Conservation (phyloP, 1,284 basidiomycete species). For the Schizophyllum commune region DNA sequence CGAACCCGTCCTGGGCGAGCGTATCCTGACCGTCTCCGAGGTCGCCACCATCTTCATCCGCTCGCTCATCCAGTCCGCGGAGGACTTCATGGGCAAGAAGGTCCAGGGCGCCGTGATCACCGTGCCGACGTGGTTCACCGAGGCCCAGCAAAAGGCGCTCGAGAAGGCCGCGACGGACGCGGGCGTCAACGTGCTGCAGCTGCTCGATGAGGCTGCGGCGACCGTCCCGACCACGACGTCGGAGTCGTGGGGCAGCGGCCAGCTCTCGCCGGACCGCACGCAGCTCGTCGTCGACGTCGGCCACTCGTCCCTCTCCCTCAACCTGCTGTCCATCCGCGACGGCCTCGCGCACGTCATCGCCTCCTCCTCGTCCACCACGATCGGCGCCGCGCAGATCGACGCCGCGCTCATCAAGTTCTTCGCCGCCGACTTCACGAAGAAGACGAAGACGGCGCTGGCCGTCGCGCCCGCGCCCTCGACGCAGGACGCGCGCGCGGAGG, state of each 20-base stretch:
- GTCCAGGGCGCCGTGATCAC: conserved; percentile 82
- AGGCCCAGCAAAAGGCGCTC: conserved; percentile 65
- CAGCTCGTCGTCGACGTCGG: conserved; percentile 71
- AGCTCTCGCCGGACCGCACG: conserved; percentile 43
- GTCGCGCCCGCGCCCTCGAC: conserved; percentile 49
- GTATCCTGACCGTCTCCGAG: conserved; percentile 80
- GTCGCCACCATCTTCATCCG: conserved; percentile 82
- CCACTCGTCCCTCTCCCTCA: conserved; percentile 52
- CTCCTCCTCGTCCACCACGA: conserved; percentile 36
- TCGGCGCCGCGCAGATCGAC: conserved; percentile 68
- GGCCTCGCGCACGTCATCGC: conserved; percentile 58
- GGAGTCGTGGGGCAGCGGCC: conserved; percentile 29
- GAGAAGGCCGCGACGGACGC: conserved; percentile 72
- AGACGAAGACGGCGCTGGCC: conserved; percentile 76
- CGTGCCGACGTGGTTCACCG: conserved; percentile 72
- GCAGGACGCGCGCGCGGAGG: conserved; percentile 79
- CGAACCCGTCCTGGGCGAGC: conserved; percentile 70
- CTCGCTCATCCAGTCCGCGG: conserved; percentile 81
- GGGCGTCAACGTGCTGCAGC: conserved; percentile 77
- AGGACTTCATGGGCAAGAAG: conserved; percentile 87
- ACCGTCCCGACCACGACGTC: conserved; percentile 55
- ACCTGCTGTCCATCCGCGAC: conserved; percentile 58
- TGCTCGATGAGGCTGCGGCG: conserved; percentile 82
- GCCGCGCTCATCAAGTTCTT: conserved; percentile 86
- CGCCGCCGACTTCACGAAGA: conserved; percentile 96